Percentiles rank a stretch among this genome's conserved stretches.
Evolutionary conservation across 2,329 filamentous ascomycete genomes (phyloP).

Genomic region (Ascochyta clinopodiicola): DNA sequence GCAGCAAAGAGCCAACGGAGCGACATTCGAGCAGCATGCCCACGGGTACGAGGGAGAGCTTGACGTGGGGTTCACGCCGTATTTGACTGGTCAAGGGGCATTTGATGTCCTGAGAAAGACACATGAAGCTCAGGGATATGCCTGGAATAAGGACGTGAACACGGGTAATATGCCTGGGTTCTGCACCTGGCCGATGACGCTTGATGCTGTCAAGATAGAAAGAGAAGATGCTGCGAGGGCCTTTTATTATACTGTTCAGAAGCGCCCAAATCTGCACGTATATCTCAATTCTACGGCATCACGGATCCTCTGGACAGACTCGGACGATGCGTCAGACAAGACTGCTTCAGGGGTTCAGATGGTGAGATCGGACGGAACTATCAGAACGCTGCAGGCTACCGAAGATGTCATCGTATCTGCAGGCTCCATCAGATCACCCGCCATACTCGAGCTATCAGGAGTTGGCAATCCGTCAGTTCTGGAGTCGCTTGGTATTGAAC

Average conservation of each 20-base stretch:
- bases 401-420: slow-evolving; percentile 47
- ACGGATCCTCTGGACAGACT: slow-evolving; percentile 47
- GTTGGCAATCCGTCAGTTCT: slow-evolving; percentile 44
- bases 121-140: slow-evolving; percentile 43
- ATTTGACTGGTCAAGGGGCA: slow-evolving; percentile 32
- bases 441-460: slow-evolving; percentile 47
- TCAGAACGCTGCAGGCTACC: slow-evolving; percentile 23
- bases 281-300: slow-evolving; percentile 53
- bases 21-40: slow-evolving; percentile 26
- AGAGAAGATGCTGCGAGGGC: slow-evolving; percentile 57
- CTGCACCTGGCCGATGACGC: slow-evolving; percentile 51
- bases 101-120: slow-evolving; percentile 47
- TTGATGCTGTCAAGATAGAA: slow-evolving; percentile 47
- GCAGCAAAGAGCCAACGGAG: slow-evolving; percentile 28
- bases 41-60: slow-evolving; percentile 37
- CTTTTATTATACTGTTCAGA: slow-evolving; percentile 54
- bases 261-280: slow-evolving; percentile 52
- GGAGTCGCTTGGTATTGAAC: slow-evolving; percentile 26
- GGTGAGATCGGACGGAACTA: slow-evolving; percentile 23
- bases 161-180: slow-evolving; percentile 55
- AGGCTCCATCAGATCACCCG: slow-evolving; percentile 43
- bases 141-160: slow-evolving; percentile 53
- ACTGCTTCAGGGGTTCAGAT: slow-evolving; percentile 36
- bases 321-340: background rate
- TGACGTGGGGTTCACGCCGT: slow-evolving; percentile 38